Evolutionary conservation across 306 rosid genomes (phyloP).

Genomic region (Lathyrus tuberosus): DNA sequence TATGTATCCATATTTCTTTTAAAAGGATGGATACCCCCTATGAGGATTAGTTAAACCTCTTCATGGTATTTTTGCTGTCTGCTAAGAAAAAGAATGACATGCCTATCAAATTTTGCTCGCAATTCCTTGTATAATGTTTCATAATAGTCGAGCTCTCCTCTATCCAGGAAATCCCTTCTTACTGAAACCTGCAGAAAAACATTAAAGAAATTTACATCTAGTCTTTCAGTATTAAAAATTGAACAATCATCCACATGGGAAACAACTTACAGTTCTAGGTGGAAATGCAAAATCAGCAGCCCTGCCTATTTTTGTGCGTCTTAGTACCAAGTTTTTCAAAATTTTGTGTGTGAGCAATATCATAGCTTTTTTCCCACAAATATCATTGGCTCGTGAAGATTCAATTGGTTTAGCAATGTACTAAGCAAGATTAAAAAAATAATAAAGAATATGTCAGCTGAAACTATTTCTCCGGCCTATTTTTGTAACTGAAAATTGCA

Average conservation of each 20-base stretch:
- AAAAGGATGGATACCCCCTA: too few species aligned
- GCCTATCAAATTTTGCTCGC: conserved; percentile 82
- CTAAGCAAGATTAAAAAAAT: conserved; percentile 50
- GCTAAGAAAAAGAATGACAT: conserved; percentile 23
- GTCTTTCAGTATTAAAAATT: conserved; percentile 4
- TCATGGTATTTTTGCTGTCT: too few species aligned
- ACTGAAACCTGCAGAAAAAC: conserved; percentile 63
- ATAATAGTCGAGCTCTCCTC: conserved; percentile 78
- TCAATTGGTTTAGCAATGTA: conserved; percentile 71
- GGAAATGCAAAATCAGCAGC: conserved; percentile 97
- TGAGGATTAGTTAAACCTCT: too few species aligned
- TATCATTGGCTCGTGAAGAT: conserved; percentile 32
- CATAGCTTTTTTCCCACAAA: conserved; percentile 65
- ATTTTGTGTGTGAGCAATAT: conserved; percentile 73
- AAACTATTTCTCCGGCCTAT: background rate
- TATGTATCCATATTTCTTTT: too few species aligned
- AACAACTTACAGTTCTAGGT: conserved; percentile 76
- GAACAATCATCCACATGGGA: conserved; percentile 22
- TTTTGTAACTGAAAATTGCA: background rate
- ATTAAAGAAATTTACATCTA: conserved; percentile 22
- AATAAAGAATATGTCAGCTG: conserved; percentile 1
- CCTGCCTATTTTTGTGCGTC: conserved; percentile 90
- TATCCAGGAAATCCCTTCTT: conserved; percentile 77
- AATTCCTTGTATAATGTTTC: conserved; percentile 83
- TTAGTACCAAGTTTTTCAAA: conserved; percentile 65